Conservation (phyloP, 257 asterid species). For the Plectranthus barbatus region DNA sequence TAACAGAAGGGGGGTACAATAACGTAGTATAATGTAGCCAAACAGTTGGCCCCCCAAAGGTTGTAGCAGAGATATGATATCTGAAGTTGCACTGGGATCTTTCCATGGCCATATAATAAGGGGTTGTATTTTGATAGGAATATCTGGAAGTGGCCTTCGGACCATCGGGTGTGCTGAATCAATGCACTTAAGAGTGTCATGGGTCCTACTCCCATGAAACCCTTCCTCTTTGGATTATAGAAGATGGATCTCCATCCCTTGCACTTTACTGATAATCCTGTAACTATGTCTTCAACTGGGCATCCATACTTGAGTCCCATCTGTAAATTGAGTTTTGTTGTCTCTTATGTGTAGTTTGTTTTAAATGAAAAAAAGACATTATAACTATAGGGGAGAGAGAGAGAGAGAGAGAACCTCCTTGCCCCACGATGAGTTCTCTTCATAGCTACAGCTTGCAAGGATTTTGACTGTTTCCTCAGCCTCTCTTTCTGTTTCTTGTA, state of each 20-base stretch:
- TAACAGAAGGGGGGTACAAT: background rate
- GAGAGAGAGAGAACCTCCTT: no score
- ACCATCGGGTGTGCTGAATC: conserved; percentile 4
- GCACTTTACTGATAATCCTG: conserved; percentile 1
- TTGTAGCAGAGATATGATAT: conserved; percentile 1
- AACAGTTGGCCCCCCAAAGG: conserved; percentile 10
- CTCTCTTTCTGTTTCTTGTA: background rate
- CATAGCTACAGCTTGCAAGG: background rate
- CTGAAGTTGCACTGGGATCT: conserved; percentile 1
- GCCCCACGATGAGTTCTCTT: conserved; percentile 11
- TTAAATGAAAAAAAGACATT: no score
- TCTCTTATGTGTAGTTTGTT: no score
- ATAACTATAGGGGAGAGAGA: no score
- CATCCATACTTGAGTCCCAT: no score
- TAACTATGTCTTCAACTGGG: background rate
- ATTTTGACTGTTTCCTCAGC: background rate
- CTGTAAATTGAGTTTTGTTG: no score
- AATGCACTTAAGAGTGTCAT: background rate
- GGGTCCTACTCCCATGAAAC: conserved; percentile 4
- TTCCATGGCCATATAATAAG: conserved; percentile 3
- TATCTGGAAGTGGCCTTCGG: conserved; percentile 3
- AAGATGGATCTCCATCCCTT: background rate
- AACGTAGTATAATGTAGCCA: conserved; percentile 4
- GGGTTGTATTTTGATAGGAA: conserved; percentile 2
- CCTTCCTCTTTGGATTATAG: background rate